These are phyloP conservation scores for Bretschneidera sinensis DNA, from an alignment of 345 rosid species.

Conservation along the genomic window DNA sequence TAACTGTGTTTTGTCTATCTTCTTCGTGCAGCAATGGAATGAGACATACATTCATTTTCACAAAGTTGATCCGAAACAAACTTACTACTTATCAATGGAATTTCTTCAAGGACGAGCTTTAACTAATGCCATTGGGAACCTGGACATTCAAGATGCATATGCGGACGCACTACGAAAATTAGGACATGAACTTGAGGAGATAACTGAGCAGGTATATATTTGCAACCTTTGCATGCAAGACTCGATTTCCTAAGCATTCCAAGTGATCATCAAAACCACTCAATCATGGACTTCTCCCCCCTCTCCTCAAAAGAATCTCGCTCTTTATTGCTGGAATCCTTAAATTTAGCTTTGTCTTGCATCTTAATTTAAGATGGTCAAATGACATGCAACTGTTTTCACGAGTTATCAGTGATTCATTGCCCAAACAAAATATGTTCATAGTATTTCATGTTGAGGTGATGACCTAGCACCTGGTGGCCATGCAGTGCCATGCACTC, in stretches of 20 bases:
- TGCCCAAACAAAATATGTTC: not conserved
- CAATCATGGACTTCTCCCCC: too few relatives aligned
- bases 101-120: slow-evolving; percentile 96
- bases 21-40: slow-evolving; percentile 86
- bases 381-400: not conserved
- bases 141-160: slow-evolving; percentile 66
- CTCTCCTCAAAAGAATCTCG: not conserved
- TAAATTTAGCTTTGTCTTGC: too few relatives aligned
- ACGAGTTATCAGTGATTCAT: not conserved
- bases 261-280: not conserved
- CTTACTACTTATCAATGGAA: slow-evolving; percentile 95
- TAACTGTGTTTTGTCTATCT: not conserved
- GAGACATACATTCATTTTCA: slow-evolving; percentile 76
- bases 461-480: not conserved
- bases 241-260: not conserved
- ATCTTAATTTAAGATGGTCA: too few relatives aligned
- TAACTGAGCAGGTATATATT: slow-evolving; percentile 70
- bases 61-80: slow-evolving; percentile 85
- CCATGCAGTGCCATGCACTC: too few relatives aligned
- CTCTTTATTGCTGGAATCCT: too few relatives aligned
- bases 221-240: too few relatives aligned
- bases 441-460: not conserved
- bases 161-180: slow-evolving; percentile 70
- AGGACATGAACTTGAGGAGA: slow-evolving; percentile 81
- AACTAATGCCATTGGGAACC: slow-evolving; percentile 82